Evolutionary conservation across 2,329 filamentous ascomycete species (phyloP), one percentile per base, ranked within the genome.

Genomic region (Colletotrichum sp.): DNA sequence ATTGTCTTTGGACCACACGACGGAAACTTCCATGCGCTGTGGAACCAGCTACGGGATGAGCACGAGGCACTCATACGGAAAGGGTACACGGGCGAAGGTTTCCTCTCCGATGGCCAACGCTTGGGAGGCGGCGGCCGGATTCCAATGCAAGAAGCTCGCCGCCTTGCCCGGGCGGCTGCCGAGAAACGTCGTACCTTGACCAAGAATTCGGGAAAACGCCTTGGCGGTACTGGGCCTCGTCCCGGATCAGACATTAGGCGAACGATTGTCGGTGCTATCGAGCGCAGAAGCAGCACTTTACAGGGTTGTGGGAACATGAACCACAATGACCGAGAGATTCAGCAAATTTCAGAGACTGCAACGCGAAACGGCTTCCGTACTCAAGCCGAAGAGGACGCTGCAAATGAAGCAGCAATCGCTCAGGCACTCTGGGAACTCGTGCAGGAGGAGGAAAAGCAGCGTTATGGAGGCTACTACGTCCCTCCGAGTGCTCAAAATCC

Each of bases 51-150:
- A 6, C 92, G 96, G 24, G 94, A 96, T 74, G 96, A 98, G 84
- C 93, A 96, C 80, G 92, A 96, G 80, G 91, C 92, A 3, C 89
- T 98, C 8, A 82, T 93, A 13, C 87, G 92, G 74, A 97, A 96
- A 82, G 96, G 96, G 21, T 98, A 96, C 81, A 98, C 95, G 0
- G 96, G 96, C 15, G 96, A 98, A 84, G 94, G 94, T 0, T 98
- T 98, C 85, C 86, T 98, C 34, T 93, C 93, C 0, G 87, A 93
- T 36, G 96, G 96, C 2, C 91, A 92, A 18, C 91, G 91, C 13
- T 89, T 98, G 0, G 96, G 96, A 70, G 94, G 94, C 4, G 78
- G 80, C 28, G 78, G 80, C 26, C 80, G 78, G n/a, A 88, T 95
- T n/a, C 91, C 94, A 2, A 86, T 91, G 74, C 88, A 94, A 24